A percentile compares a stretch with the other conserved stretches of the same genome.
These are phyloP conservation scores for Drechslerella stenobrocha DNA, from an alignment of 2,329 filamentous ascomycete species.

Conservation along the genomic window DNA sequence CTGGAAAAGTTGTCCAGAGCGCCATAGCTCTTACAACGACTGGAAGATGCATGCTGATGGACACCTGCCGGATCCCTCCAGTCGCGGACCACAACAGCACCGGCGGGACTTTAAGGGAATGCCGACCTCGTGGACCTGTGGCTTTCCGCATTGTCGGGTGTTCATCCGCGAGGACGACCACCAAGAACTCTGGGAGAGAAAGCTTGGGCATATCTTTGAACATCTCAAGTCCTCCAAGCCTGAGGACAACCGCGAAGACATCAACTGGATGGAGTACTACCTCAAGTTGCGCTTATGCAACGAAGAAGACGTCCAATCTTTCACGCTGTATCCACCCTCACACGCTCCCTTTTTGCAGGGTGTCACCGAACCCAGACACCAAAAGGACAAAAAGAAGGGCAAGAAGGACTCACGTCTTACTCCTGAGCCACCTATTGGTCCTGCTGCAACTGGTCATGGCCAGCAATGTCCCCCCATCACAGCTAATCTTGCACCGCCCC, in stretches of 20 bases:
- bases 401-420: not conserved
- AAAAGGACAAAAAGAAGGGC: not conserved
- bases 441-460: not conserved
- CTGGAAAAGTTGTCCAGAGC: constrained; percentile 12
- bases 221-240: constrained; percentile 8
- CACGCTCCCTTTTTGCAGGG: not conserved
- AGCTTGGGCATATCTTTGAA: constrained; percentile 24
- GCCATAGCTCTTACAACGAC: not conserved
- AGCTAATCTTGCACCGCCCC: not conserved
- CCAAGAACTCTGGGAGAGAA: constrained; percentile 20
- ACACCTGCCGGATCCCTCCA: constrained; percentile 8
- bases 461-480: not conserved
- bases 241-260: constrained; percentile 19
- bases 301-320: not conserved
- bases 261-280: constrained; percentile 36
- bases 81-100: too few species aligned
- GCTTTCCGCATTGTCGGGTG: constrained; percentile 10
- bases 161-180: constrained; percentile 11
- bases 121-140: constrained; percentile 30
- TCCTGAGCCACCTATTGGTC: not conserved
- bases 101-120: constrained; percentile 13
- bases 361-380: not conserved
- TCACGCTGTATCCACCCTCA: not conserved
- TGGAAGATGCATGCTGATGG: constrained; percentile 22
- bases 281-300: constrained; percentile 2